phyloP scores from a whole-genome alignment of 202 grass and related monocot genomes.

The Saccharum hybrid region DNA sequence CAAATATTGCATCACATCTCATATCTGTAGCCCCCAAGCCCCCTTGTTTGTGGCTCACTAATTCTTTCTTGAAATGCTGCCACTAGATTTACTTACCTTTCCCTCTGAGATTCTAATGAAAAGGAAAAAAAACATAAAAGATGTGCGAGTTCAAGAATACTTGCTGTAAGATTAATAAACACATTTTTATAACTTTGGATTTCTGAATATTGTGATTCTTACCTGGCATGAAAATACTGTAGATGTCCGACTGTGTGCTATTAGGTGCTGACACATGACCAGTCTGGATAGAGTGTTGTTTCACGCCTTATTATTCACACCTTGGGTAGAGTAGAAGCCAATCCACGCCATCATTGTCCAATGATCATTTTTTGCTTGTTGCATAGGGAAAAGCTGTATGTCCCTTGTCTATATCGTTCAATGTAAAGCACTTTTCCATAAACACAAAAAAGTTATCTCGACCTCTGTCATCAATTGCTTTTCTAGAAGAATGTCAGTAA shows the following conservation, averaged over 20 bases:
- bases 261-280: not conserved
- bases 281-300: not conserved
- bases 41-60: not conserved
- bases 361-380: not conserved
- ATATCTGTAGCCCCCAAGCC: too few species aligned
- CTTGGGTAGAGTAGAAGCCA: not conserved
- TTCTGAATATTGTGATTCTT: not conserved
- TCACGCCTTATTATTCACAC: not conserved
- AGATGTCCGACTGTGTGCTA: not conserved
- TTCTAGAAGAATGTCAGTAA: not conserved
- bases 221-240: conserved; percentile 10
- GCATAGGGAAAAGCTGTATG: not conserved
- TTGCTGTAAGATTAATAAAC: not conserved
- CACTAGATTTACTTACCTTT: not conserved
- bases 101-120: not conserved
- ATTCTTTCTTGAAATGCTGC: not conserved
- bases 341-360: not conserved
- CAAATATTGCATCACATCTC: not conserved
- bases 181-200: not conserved
- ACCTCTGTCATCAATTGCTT: not conserved
- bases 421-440: not conserved
- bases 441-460: not conserved
- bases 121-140: not conserved
- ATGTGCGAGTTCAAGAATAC: not conserved
- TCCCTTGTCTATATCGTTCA: not conserved